Percentiles rank a stretch among this genome's conserved stretches.
Conservation (phyloP, 2,329 filamentous ascomycete species). For the Periconia sp. region DNA sequence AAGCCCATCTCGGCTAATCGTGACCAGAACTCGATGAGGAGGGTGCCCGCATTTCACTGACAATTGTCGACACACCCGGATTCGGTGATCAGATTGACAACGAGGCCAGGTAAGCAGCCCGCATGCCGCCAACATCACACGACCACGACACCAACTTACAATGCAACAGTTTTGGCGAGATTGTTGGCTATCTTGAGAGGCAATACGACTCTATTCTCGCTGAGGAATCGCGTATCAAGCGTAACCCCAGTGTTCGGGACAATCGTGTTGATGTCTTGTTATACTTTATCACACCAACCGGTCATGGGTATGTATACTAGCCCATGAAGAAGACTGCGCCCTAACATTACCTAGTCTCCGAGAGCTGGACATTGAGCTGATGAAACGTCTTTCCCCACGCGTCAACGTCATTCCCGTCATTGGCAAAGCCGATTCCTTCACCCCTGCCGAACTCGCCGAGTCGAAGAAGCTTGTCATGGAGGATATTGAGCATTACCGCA, state of each 20-base stretch:
- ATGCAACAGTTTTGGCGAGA: slow-evolving; percentile 84
- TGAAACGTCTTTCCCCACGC: slow-evolving; percentile 97
- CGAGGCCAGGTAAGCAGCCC: slow-evolving; percentile 75
- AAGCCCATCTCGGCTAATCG: slow-evolving; percentile 43
- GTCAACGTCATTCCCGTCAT: slow-evolving; percentile 99
- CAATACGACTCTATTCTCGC: slow-evolving; percentile 99
- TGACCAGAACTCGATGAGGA: slow-evolving; percentile 92
- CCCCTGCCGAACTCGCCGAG: slow-evolving; percentile 92
- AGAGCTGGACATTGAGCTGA: slow-evolving; percentile 98
- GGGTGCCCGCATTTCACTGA: slow-evolving; percentile 95
- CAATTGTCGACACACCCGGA: slow-evolving; percentile 96
- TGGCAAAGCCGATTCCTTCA: slow-evolving; percentile 96
- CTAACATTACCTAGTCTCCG: slow-evolving; percentile 68
- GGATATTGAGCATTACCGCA: slow-evolving; percentile 99
- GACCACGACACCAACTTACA: slow-evolving; percentile 15
- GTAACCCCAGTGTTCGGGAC: slow-evolving; percentile 99
- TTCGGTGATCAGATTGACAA: slow-evolving; percentile 99
- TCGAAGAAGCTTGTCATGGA: slow-evolving; percentile 99
- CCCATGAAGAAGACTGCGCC: background rate
- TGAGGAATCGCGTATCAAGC: slow-evolving; percentile 99
- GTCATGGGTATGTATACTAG: slow-evolving; percentile 70
- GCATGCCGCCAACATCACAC: background rate
- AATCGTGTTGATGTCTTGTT: slow-evolving; percentile 97
- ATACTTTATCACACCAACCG: slow-evolving; percentile 99
- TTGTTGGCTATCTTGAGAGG: slow-evolving; percentile 96